phyloP scores from a whole-genome alignment of 306 rosid genomes.

The Inga oerstediana region DNA sequence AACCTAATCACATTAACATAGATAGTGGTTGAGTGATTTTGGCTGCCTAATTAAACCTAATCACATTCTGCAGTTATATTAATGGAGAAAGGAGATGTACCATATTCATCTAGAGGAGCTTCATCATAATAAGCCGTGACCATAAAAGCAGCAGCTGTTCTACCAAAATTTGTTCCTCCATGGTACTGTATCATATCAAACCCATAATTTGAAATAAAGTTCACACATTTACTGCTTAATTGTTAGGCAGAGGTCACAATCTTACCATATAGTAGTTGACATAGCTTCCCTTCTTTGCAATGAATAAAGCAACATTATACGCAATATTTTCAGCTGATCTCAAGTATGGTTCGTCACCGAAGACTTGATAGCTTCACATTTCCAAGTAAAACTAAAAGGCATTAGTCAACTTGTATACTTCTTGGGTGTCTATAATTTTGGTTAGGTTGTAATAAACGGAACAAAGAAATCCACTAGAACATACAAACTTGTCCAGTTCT shows the following conservation, averaged over 20 bases:
- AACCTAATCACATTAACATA: constrained; percentile 48
- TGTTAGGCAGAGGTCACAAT: not conserved
- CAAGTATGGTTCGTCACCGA: constrained; percentile 44
- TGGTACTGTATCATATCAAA: constrained; percentile 50
- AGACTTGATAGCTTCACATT: constrained; percentile 46
- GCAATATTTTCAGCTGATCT: constrained; percentile 60
- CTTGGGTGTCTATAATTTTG: not conserved
- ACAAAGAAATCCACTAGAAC: constrained; percentile 1
- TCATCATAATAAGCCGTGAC: constrained; percentile 52
- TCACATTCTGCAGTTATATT: not conserved
- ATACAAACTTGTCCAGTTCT: constrained; percentile 84
- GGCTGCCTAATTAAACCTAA: constrained; percentile 60
- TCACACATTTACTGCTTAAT: not conserved
- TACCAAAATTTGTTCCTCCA: constrained; percentile 63
- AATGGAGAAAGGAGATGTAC: constrained; percentile 34
- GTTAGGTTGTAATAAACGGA: not conserved
- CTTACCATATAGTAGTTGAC: constrained; percentile 64
- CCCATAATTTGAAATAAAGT: constrained; percentile 10
- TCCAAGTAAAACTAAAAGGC: constrained; percentile 8
- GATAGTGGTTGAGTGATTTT: not conserved
- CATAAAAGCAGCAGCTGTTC: constrained; percentile 44
- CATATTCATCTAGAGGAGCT: constrained; percentile 61
- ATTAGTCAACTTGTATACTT: not conserved
- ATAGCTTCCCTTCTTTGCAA: constrained; percentile 51
- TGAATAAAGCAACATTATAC: constrained; percentile 44